Evolutionary conservation across 176 grass and related monocot genomes (phyloP), one percentile per base, ranked within the genome.

Genomic region (Typha latifolia): DNA sequence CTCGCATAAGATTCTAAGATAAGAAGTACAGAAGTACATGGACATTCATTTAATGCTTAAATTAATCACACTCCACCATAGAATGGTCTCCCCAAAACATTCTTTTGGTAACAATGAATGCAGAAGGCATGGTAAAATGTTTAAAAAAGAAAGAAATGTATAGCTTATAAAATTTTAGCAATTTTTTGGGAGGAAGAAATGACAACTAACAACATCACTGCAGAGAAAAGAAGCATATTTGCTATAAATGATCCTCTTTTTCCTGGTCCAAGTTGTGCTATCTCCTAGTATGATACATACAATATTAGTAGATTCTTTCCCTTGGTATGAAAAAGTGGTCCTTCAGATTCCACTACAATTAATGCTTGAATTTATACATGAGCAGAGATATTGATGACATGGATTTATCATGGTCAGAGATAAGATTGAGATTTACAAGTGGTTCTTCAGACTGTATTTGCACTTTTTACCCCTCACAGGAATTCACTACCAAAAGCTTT

Each of bases 81-180:
- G 49, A 66, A 49, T 71, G 51, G 76, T 14, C 52, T 49, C 48
- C 66, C 31, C 68, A 26, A 65, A 69, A 79, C 62, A 66, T 79
- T 79, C 68, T 48, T 49, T 66, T 47, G 16, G 49, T 4, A 15
- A 50, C 20, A 57, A 57, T 18, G n/a, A 20, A 57, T 21, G 53
- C 53, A 21, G 20, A 57, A 22, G n/a, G n/a, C 53, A 57, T 21
- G 18, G 10, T 14, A 19, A 59, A 59, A 11, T 59, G 16, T 18
- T 3, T 1, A 53, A n/a, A 57, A 18, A 57, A 1, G 4, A 59
- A 59, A 8, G 5, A 12, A 59, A 3, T 11, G 7, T 2, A 9
- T 59, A 59, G 1, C 0, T 59, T 59, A 9, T 16, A 0, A 56
- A 56, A 3, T 4, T 20, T 43, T 29, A 29, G 27, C 27, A 29